A percentile compares a stretch with the other conserved stretches of the same genome.
phyloP scores from a whole-genome alignment of 306 rosid species.

The Ormosia emarginata region DNA sequence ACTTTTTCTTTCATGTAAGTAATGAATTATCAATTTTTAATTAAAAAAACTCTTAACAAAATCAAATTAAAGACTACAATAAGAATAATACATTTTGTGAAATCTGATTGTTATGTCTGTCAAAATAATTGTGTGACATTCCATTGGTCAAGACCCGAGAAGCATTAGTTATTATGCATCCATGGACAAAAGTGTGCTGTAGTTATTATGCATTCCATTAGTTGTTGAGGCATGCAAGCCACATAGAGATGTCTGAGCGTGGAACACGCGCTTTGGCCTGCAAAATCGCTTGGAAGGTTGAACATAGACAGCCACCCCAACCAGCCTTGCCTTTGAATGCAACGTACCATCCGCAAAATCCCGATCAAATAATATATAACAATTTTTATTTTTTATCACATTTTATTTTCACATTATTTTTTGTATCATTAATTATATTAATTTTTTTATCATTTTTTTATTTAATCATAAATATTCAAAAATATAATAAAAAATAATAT shows the following conservation, averaged over 20 bases:
- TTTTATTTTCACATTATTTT: no score
- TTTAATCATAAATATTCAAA: no score
- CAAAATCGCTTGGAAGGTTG: no score
- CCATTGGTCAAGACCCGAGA: neutral
- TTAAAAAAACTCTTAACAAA: neutral
- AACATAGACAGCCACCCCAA: neutral
- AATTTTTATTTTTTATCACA: no score
- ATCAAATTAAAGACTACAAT: neutral
- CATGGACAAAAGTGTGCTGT: no score
- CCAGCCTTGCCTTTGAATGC: constrained; percentile 47
- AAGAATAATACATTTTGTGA: neutral
- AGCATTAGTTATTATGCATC: neutral
- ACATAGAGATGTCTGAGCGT: neutral
- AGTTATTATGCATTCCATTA: no score
- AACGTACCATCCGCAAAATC: constrained; percentile 50
- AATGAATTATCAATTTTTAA: no score
- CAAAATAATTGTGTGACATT: constrained; percentile 1
- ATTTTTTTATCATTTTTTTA: no score
- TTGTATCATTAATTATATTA: no score
- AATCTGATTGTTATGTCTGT: neutral
- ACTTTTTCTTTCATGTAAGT: no score
- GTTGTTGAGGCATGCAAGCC: neutral
- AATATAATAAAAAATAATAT: no score
- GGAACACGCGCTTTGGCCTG: neutral
- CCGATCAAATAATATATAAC: constrained; percentile 4